phyloP scores from a whole-genome alignment of 495 filamentous ascomycete genomes.

The Aspergillus baeticus region DNA sequence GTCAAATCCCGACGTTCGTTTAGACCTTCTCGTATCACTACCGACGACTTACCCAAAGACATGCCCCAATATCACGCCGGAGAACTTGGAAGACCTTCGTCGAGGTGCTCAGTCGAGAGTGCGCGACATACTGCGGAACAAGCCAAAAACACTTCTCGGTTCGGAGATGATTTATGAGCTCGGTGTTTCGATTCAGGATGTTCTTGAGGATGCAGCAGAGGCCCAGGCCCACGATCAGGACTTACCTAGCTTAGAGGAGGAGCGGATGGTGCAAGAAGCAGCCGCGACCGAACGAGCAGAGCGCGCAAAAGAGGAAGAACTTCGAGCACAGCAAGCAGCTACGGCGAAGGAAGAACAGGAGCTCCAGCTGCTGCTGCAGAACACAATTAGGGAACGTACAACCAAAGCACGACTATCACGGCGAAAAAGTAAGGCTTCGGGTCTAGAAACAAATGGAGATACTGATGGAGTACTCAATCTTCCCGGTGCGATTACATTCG shows the following conservation, averaged over 20 bases:
- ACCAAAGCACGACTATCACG: conserved; percentile 35
- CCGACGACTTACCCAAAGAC: conserved; percentile 94
- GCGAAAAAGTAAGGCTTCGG: conserved; percentile 41
- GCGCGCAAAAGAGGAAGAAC: conserved; percentile 51
- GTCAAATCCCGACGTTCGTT: conserved; percentile 61
- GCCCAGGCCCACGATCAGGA: conserved; percentile 67
- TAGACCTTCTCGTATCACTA: conserved; percentile 68
- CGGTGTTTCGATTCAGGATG: conserved; percentile 77
- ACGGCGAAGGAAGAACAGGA: conserved; percentile 71
- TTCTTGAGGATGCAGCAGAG: conserved; percentile 81
- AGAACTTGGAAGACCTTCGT: conserved; percentile 60
- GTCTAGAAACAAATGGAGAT: conserved; percentile 29
- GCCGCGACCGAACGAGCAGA: conserved; percentile 54
- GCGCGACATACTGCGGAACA: conserved; percentile 64
- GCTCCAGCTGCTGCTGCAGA: conserved; percentile 70
- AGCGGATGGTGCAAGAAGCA: conserved; percentile 70
- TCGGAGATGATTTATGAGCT: conserved; percentile 91
- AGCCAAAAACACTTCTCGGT: conserved; percentile 69
- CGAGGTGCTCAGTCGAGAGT: conserved; percentile 66
- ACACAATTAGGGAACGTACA: conserved; percentile 60
- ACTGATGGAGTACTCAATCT: conserved; percentile 38
- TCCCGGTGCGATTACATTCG: conserved; percentile 61
- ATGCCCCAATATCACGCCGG: conserved; percentile 67
- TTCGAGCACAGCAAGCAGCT: conserved; percentile 53
- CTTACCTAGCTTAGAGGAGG: conserved; percentile 85